Base-by-base conservation (phyloP, 2,329 filamentous ascomycete genomes). In the Eurotiales sp. region DNA sequence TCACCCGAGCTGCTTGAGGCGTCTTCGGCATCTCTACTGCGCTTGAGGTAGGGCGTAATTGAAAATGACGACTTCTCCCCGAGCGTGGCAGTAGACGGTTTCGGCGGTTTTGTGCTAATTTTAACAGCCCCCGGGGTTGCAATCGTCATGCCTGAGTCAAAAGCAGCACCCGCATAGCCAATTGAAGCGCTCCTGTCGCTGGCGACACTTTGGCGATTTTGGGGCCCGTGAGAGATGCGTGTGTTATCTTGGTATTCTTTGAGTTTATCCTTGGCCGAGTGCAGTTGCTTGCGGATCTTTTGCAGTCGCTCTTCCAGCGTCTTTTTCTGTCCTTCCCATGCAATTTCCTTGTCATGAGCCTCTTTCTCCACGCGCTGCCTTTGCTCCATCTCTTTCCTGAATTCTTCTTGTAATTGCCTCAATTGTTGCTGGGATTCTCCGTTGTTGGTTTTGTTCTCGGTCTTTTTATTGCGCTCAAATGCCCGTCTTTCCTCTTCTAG, bases 21-120 rank as follows among this genome's bases (percentile, higher is more conserved):
- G 37, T 62, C 60, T 30, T 72, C 70, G 12, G 85, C 72, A 56
- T 76, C 85, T 55, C 78, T 83, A 22, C 82, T 85, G 46, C 86
- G 83, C 68, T 91, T 95, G 55, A 97, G 77, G 74, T 95, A 96
- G 0, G 92, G 92, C 0, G 92, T 97, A 57, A 96, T 90, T 3
- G 90, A 96, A 69, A 97, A 96, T 2, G 81, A 85, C 0, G 91
- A 96, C 69, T 96, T 96, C 64, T 95, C 89, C 25, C 88, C 90
- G 4, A 87, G 75, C 50, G 83, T 72, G n/a, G n/a, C n/a, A 1
- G 81, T 78, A 32, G 81, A 79, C 17, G 83, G 80, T 23, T 74
- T 67, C 43, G 74, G 78, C 50, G 77, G 74, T 64, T 83, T 85
- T 68, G 85, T 87, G 19, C 72, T 69, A 42, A 65, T 58, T 32